A percentile compares a stretch with the other conserved stretches of the same genome.
Conservation (phyloP, 331 rosid genomes). For the Malus hybrid region DNA sequence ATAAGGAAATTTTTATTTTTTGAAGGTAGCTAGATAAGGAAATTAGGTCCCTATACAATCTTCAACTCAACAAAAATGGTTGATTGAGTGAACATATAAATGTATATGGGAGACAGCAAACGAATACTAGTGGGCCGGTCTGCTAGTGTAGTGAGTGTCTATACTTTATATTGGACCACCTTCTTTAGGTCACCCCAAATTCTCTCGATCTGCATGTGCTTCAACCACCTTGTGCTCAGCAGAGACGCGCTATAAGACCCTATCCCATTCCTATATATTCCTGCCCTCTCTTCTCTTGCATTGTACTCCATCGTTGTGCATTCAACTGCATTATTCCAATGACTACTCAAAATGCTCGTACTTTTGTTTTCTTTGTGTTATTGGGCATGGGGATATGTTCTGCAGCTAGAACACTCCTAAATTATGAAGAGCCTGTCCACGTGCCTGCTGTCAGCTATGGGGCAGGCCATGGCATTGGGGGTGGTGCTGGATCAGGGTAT, state of each 20-base stretch:
- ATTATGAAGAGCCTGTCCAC: conserved; percentile 19
- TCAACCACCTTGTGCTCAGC: conserved; percentile 11
- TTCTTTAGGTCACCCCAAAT: too few relatives aligned
- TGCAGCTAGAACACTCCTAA: conserved; percentile 38
- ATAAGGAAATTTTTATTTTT: neutral
- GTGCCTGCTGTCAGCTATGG: conserved; percentile 20
- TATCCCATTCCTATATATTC: conserved; percentile 21
- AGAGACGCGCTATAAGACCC: neutral
- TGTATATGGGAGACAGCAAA: conserved; percentile 40
- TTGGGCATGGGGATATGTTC: conserved; percentile 39
- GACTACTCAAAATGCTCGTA: conserved; percentile 25
- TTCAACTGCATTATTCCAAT: conserved; percentile 20
- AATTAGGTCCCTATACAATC: neutral
- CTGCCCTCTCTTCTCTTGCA: neutral
- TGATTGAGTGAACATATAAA: neutral
- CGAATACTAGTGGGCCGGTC: conserved; percentile 20
- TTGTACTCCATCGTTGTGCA: conserved; percentile 12
- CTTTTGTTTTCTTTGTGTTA: conserved; percentile 27
- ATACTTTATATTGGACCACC: too few relatives aligned
- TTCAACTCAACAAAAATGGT: neutral
- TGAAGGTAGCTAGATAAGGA: neutral
- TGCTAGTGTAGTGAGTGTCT: neutral
- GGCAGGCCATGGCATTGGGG: conserved; percentile 10
- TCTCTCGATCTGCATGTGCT: conserved; percentile 16
- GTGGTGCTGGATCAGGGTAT: conserved; percentile 9